Base-by-base conservation (phyloP, 768 basidiomycete genomes). In the Pisolithus albus region DNA sequence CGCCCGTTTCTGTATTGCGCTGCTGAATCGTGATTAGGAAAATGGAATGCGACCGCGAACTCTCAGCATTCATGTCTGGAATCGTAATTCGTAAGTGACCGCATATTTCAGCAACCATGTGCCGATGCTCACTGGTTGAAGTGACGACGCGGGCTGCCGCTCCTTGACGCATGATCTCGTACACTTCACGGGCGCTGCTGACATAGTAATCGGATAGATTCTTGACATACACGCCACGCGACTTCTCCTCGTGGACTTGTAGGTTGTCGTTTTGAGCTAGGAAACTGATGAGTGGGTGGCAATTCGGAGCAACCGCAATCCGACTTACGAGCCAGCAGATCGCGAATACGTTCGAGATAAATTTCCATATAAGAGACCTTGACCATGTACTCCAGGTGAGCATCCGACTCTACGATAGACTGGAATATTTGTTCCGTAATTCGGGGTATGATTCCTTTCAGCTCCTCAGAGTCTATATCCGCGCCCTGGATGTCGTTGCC, bases 301-400 rank as follows among this genome's bases (percentile, higher is more conserved):
- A 38, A 13, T 10, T 38, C 5, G 26, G 28, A 23, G 39, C 28
- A 52, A 47, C 52, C 19, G 44, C 30, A 18, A 34, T 40, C 30
- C n/a, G 21, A 34, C 95, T 64, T 69, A 98, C 95, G 96, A 54
- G 92, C 87, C 49, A 99, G 78, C 50, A 99, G 72, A 77, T 99
- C 96, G 48, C 94, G 81, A 58, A 99, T 92, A 56, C 86, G 83
- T 70, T 99, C 96, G 54, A 98, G 78, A 70, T 99, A 99, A 53
- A 99, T 98, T 73, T 99, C 96, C 95, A 99, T 97, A 70, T 98
- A 99, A 34, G 92, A 96, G 47, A 97, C 96, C 72, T 99, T 99
- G 67, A 99, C 96, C 57, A 97, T 83, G 68, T 99, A 99, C 70
- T 99, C 96, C 52, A 99, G 74, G 68, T 92, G 91, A 34, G 89